Evolutionary conservation across 139 green algal species (phyloP), one percentile per base, ranked within the genome.

Genomic region (Mesotaenium endlicherianum): DNA sequence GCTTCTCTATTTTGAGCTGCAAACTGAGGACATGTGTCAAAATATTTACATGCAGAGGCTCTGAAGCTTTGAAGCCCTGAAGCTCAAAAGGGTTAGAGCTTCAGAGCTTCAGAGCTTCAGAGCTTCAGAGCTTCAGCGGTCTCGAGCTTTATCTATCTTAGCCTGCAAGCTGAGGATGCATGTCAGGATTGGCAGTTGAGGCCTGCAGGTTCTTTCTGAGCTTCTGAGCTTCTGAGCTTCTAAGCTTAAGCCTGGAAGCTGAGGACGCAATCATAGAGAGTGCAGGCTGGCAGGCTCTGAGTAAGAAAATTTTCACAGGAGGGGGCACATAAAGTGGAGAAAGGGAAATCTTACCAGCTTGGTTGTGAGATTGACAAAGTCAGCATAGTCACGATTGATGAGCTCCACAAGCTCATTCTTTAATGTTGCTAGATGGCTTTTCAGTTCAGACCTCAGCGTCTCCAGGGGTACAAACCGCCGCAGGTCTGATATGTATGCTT

Each of bases 351-450:
- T 78, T 53, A 84, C 77, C 45, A 99, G 90, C 60, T 94, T 92
- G 11, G 91, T 92, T 81, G 87, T 94, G 5, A 99, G 91, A 74
- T 88, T 91, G 17, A 98, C 93, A 84, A 98, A 99, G 68, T 97
- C 95, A 30, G 90, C 82, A 80, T 97, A 99, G 89, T 99, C 94
- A 44, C 94, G 91, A 70, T 98, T 98, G 89, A 99, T 94, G 0
- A 97, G 93, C 86, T 97, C 93, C 34, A 96, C 92, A 2, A 97
- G 83, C 88, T 93, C 85, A n/a, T 64, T 90, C 64, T 95, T 95
- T 0, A 98, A 77, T 0, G 82, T 83, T 0, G 78, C 69, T 20
- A 96, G 71, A 76, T 98, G 93, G 0, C 64, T 77, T 16, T 94
- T 81, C 42, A 98, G 86, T 84, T 98, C 89, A 2, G 55, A 81